Evolutionary conservation across 129 eudicot genomes (phyloP), one percentile per base, ranked within the genome.

Genomic region (Mikania micrantha): DNA sequence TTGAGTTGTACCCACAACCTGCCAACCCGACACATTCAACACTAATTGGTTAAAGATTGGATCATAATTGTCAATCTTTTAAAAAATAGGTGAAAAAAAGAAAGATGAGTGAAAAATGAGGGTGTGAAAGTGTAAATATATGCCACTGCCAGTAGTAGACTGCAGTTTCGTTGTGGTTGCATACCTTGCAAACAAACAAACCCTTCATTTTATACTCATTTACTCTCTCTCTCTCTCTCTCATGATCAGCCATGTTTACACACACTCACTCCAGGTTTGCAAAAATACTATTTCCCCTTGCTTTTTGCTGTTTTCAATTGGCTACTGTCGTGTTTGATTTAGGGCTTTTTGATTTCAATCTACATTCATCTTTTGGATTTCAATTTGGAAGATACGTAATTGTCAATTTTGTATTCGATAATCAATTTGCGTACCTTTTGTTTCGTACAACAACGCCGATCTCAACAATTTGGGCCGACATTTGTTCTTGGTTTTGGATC

Each of bases 251-350:
- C 73, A 74, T 74, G 73, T 65, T 74, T 65, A 41, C 72, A 53
- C 66, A 65, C 42, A n/a, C 60, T 74, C 73, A 74, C 79, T 74
- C 73, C 79, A 74, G 79, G 79, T 74, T 66, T 65, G 67, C 73
- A 42, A 64, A 74, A 28, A 74, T 74, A 64, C 78, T 64, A 50
- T 38, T n/a, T 38, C 64, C 49, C 71, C 66, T 70, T 54, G 58
- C 67, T 70, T 63, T 53, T 63, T 52, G 9, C 25, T 39, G 15
- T 36, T 49, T 73, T 38, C 34, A 17, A 47, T 42, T 25, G 25
- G 13, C 34, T 41, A 36, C 56, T n/a, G n/a, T n/a, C n/a, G 36
- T 48, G 7, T 63, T 1, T n/a, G n/a, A n/a, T n/a, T 13, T 19
- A 63, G 48, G 72, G 60, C 57, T 65, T 64, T 64, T 40, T 54